These are phyloP conservation scores for Annulohypoxylon moriforme DNA, from an alignment of 495 filamentous ascomycete species.

Conservation along the genomic window DNA sequence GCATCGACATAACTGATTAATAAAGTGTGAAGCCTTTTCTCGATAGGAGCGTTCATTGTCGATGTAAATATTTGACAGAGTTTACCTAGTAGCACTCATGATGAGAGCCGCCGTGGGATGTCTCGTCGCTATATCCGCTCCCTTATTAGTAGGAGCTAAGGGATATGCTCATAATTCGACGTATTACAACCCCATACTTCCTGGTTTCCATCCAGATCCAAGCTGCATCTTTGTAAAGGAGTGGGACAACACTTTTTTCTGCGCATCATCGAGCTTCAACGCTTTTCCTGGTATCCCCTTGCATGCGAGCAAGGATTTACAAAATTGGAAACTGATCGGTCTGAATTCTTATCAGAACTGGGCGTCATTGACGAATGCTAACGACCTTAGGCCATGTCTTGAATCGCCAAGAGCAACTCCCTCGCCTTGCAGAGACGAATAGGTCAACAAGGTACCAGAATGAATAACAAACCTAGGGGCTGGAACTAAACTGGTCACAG, in stretches of 20 bases:
- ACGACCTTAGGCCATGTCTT: conserved; percentile 52
- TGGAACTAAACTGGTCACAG: conserved; percentile 25
- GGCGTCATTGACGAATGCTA: not conserved
- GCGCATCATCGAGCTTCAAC: conserved; percentile 65
- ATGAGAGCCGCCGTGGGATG: not conserved
- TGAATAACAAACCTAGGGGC: not conserved
- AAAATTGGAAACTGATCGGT: conserved; percentile 63
- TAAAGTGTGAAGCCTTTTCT: not conserved
- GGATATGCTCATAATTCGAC: conserved; percentile 46
- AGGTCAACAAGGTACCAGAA: conserved; percentile 52
- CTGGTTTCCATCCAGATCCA: conserved; percentile 67
- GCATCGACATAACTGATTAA: not conserved
- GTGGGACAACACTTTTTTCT: conserved; percentile 63
- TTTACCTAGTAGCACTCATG: conserved; percentile 1
- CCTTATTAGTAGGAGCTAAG: conserved; percentile 7
- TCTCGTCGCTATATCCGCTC: conserved; percentile 14
- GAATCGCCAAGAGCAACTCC: conserved; percentile 54
- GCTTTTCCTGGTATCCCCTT: conserved; percentile 66
- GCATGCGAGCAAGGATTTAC: conserved; percentile 63
- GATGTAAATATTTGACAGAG: not conserved
- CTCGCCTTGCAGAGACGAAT: conserved; percentile 56
- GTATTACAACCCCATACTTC: conserved; percentile 64
- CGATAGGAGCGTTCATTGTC: conserved; percentile 4
- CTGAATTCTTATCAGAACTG: not conserved
- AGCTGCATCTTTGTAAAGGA: conserved; percentile 64